phyloP scores from a whole-genome alignment of 495 filamentous ascomycete genomes.

The Aspergillus incahuasiensis region DNA sequence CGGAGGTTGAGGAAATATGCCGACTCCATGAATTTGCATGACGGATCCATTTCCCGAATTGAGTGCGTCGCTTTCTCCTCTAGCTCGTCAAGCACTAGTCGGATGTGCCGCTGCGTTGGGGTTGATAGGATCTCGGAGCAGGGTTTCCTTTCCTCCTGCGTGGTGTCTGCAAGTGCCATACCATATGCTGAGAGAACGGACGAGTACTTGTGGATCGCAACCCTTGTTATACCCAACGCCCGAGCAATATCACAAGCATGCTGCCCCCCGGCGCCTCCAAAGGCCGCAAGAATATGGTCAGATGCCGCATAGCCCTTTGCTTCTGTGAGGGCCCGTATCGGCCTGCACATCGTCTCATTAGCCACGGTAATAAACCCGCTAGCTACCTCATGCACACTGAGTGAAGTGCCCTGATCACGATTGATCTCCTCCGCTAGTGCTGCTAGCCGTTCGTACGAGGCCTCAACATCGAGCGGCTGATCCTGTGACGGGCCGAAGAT shows the following conservation, averaged over 20 bases:
- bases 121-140: conserved; percentile 76
- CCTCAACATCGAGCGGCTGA: conserved; percentile 63
- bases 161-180: conserved; percentile 95
- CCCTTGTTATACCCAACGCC: conserved; percentile 79
- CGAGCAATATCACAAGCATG: conserved; percentile 95
- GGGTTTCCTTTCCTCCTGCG: conserved; percentile 57
- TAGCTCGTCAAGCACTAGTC: background rate
- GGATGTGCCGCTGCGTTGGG: conserved; percentile 18
- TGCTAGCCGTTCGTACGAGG: conserved; percentile 61
- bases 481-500: background rate
- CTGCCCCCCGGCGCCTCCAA: conserved; percentile 93
- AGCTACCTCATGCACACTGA: conserved; percentile 74
- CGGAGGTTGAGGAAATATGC: conserved; percentile 42
- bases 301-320: conserved; percentile 85
- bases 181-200: conserved; percentile 91
- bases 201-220: conserved; percentile 85
- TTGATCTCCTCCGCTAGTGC: conserved; percentile 46
- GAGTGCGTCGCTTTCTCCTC: conserved; percentile 8
- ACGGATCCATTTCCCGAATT: conserved; percentile 21
- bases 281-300: conserved; percentile 81
- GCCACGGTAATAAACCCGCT: conserved; percentile 77
- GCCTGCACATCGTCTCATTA: conserved; percentile 94
- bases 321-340: conserved; percentile 88
- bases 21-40: too few relatives aligned
- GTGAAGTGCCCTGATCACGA: conserved; percentile 37